Conservation (phyloP, 495 filamentous ascomycete species). For the Aspergillus olivimuriae region DNA sequence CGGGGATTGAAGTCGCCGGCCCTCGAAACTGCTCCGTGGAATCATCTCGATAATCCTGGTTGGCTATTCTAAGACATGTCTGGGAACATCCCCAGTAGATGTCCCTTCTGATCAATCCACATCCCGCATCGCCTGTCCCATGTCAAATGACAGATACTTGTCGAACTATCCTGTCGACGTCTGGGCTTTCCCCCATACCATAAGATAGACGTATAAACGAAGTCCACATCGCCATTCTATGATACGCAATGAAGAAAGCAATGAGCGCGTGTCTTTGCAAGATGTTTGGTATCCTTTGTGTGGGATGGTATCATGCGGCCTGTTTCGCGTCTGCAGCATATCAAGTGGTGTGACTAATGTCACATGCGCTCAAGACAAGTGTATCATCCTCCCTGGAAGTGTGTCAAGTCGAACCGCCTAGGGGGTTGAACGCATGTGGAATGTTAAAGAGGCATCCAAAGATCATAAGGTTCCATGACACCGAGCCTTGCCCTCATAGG, state of each 20-base stretch:
- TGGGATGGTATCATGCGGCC: slow-evolving; percentile 70
- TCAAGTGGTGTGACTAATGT: slow-evolving; percentile 78
- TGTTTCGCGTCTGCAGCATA: slow-evolving; percentile 86
- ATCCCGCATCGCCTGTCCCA: too few relatives aligned
- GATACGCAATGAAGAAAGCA: too few relatives aligned
- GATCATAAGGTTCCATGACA: too few relatives aligned
- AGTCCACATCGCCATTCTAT: slow-evolving; percentile 62
- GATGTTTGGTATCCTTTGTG: slow-evolving; percentile 60
- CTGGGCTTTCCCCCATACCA: slow-evolving; percentile 65
- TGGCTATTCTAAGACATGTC: slow-evolving; percentile 75
- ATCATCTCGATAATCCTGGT: slow-evolving; percentile 87
- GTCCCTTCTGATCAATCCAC: slow-evolving; percentile 57
- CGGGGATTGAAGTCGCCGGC: slow-evolving; percentile 83
- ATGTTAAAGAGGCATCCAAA: too few relatives aligned
- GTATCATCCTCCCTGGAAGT: too few relatives aligned
- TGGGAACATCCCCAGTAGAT: slow-evolving; percentile 74
- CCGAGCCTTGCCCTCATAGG: too few relatives aligned
- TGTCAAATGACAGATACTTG: too few relatives aligned
- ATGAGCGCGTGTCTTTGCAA: slow-evolving; percentile 77
- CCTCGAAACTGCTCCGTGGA: slow-evolving; percentile 69
- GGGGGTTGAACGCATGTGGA: too few relatives aligned
- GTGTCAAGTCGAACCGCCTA: too few relatives aligned
- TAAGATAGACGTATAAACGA: slow-evolving; percentile 70
- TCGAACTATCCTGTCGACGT: too few relatives aligned
- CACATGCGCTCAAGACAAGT: too few relatives aligned